A percentile compares a stretch with the other conserved stretches of the same genome.
These are phyloP conservation scores for Periglandula ipomoeae DNA, from an alignment of 2,329 filamentous ascomycete species.

Conservation along the genomic window DNA sequence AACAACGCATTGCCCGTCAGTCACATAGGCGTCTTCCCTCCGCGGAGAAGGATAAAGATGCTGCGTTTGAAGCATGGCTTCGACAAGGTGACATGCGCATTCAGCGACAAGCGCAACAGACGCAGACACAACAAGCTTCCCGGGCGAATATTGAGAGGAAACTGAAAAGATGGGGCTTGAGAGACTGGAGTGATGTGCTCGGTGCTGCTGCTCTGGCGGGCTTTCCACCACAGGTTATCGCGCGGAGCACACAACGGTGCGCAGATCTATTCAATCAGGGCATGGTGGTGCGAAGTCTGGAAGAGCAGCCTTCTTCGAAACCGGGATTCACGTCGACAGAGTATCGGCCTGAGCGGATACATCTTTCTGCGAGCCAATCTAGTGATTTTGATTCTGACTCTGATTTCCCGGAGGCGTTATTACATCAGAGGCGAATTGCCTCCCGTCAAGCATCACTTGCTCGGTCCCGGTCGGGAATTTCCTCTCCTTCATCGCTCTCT, in stretches of 20 bases:
- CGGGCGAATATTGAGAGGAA: conserved; percentile 14
- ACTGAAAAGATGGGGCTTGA: conserved; percentile 33
- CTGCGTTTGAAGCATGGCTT: conserved; percentile 25
- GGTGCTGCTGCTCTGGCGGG: conserved; percentile 68
- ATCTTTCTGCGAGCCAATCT: conserved; percentile 11
- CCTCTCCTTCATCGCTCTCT: conserved; percentile 4
- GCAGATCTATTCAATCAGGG: conserved; percentile 63
- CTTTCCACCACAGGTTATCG: conserved; percentile 55
- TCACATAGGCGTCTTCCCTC: conserved; percentile 22
- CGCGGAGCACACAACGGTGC: conserved; percentile 64
- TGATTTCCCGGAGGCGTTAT: conserved; percentile 12
- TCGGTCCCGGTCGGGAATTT: conserved; percentile 19
- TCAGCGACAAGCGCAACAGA: background rate
- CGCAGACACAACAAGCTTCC: background rate
- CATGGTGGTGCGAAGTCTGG: conserved; percentile 55
- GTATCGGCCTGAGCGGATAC: conserved; percentile 22
- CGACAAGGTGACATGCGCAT: conserved; percentile 17
- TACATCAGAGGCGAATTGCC: conserved; percentile 19
- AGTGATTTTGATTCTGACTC: conserved; percentile 8
- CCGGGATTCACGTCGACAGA: conserved; percentile 17
- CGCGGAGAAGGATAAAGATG: conserved; percentile 17
- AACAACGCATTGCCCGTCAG: conserved; percentile 37
- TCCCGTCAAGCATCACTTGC: conserved; percentile 12
- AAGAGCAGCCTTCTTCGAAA: conserved; percentile 20
- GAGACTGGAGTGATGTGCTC: conserved; percentile 81